A percentile compares a stretch with the other conserved stretches of the same genome.
These are phyloP conservation scores for Blastobotrys persicus DNA, from an alignment of 1,139 yeast genomes.

Conservation along the genomic window DNA sequence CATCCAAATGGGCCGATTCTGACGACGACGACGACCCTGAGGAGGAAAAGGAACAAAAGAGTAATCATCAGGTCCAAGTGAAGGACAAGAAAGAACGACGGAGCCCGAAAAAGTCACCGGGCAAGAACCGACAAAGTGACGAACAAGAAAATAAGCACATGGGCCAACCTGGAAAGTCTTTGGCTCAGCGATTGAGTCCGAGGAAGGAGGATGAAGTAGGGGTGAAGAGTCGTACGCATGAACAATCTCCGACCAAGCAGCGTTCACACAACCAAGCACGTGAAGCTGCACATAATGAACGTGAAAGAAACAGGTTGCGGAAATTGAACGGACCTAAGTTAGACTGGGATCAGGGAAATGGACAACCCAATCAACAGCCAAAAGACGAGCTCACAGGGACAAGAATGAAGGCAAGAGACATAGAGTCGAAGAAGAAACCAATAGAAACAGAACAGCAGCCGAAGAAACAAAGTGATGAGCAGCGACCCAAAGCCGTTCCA, in stretches of 20 bases:
- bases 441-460: background rate
- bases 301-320: conserved; percentile 14
- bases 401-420: too few relatives aligned
- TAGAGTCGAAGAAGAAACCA: background rate
- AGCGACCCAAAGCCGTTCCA: background rate
- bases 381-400: background rate
- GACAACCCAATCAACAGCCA: background rate
- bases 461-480: background rate
- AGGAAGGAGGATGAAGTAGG: conserved; percentile 4
- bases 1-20: conserved; percentile 9
- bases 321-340: conserved; percentile 13
- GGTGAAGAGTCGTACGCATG: too few relatives aligned
- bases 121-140: background rate
- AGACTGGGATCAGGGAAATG: conserved; percentile 15
- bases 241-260: too few relatives aligned
- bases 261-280: background rate
- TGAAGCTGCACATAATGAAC: conserved; percentile 7
- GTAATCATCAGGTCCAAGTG: background rate
- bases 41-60: background rate
- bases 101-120: background rate
- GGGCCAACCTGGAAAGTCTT: background rate
- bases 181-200: conserved; percentile 9
- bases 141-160: background rate
- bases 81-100: background rate
- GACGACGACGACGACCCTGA: conserved; percentile 2